Base-by-base conservation (phyloP, 805 yeast genomes). In the Ogataea pignaliae region DNA sequence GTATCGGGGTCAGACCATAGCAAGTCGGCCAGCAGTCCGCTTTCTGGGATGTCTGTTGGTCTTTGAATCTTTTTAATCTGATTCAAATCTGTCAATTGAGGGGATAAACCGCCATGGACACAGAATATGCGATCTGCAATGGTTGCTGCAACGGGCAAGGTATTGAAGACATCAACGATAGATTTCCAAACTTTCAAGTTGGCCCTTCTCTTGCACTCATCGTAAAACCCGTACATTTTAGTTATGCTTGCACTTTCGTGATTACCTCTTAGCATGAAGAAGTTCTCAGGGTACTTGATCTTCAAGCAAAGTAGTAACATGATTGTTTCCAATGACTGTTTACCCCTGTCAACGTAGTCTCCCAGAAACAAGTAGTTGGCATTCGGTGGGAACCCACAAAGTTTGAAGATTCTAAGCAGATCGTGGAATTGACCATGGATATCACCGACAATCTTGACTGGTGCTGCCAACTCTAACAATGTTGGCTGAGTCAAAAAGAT, bases 21-120 rank as follows among this genome's bases (percentile, higher is more conserved):
- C 49, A 86, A 69, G 66, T 86, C 95, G 3, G 89, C 86, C 46
- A 86, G 69, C 31, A 86, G 65, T 0, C 95, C 95, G 50, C 75
- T 76, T 56, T 85, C 93, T 1, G 93, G 95, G 18, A 86, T 81
- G 63, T 86, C 95, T 2, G 93, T 85, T 10, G 95, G 95, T 55
- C 95, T 69, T 53, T 79, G 78, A 42, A 86, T 84, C 39, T 74
- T 74, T 54, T 81, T 82, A 45, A 86, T 82, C 60, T 85, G 88
- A 48, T 74, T 75, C 69, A 85, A 70, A 45, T 77, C 75, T 21
- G 71, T 71, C 49, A 86, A 67, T 35, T 80, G 81, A 4, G 95
- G 93, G 0, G 91, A 85, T 39, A 86, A 68, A 1, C 93, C 93
- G 37, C 95, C 83, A 59, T 78, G 83, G 36, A 78, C 76, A 57